Percentiles rank a stretch among this genome's conserved stretches.
Conservation (phyloP, 2,329 filamentous ascomycete genomes). For the Lachnellula subtilissima region DNA sequence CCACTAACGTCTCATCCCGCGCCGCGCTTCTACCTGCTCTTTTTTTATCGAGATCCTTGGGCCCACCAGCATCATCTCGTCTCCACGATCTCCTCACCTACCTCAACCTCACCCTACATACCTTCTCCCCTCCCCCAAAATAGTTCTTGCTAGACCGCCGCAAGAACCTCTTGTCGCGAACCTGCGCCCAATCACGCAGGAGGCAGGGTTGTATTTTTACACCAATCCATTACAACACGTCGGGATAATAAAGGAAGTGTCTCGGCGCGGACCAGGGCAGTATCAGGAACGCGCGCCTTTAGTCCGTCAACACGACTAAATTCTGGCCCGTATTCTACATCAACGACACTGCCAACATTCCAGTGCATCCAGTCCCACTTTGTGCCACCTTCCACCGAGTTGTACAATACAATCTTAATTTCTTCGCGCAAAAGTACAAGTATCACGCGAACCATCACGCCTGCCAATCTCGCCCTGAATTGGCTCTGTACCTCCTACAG, state of each 20-base stretch:
- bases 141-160: too few relatives aligned
- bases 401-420: background rate
- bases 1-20: too few relatives aligned
- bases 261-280: background rate
- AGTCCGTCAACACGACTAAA: conserved; percentile 12
- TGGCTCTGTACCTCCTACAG: background rate
- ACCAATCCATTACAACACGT: background rate
- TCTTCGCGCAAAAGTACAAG: too few relatives aligned
- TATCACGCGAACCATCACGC: background rate
- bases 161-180: too few relatives aligned
- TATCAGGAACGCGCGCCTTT: conserved; percentile 13
- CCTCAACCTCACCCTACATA: too few relatives aligned
- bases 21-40: too few relatives aligned
- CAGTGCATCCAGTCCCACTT: conserved; percentile 11
- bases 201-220: too few relatives aligned
- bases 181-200: too few relatives aligned
- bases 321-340: conserved; percentile 4
- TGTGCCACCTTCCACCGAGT: conserved; percentile 9
- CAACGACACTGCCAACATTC: conserved; percentile 11
- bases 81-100: too few relatives aligned
- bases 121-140: too few relatives aligned
- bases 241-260: background rate
- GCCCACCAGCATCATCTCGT: too few relatives aligned
- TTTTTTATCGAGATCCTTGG: too few relatives aligned
- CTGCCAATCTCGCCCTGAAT: conserved; percentile 4